Base-by-base conservation (phyloP, 805 yeast genomes). In the Metschnikowia kunwiensis region DNA sequence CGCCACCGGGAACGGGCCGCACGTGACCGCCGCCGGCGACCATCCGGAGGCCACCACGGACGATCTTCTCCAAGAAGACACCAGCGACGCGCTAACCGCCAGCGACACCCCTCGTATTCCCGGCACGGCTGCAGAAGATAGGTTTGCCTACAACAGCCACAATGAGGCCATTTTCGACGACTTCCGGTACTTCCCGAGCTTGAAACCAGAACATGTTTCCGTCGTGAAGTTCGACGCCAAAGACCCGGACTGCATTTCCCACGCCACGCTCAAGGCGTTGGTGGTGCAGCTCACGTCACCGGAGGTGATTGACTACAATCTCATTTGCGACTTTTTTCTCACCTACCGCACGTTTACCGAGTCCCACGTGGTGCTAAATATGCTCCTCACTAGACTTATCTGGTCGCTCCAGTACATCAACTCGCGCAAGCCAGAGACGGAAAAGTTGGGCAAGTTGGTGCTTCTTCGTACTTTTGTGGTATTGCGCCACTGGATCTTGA, bases 401-500 rank as follows among this genome's bases (percentile, higher is more conserved):
- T 86, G 96, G 95, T 77, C 87, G 16, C 58, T 84, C 17, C 72
- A 70, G 41, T 64, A 65, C 43, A 58, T 65, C 37, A 57, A 56
- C 34, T 54, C 61, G 3, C 42, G 48, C 18, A 42, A 44, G 16
- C 53, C 50, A n/a, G 50, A 55, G 17, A 52, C 57, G 17, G 43
- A 46, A 7, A 54, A 69, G 42, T 53, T 72, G 3, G 95, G 94
- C 1, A 74, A 80, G 41, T 66, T 83, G 29, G 80, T 82, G 2
- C 65, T 86, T 9, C 73, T 89, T 24, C 71, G 97, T 50, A 82
- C 95, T 0, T 91, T 89, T 64, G 96, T 86, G 18, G 80, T 84
- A 19, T 50, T 93, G 27, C 75, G 97, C 52, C 95, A 86, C 63
- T 91, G 97, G 95, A 58, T 91, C 13, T 61, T 86, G 41, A 91